Evolutionary conservation across 495 filamentous ascomycete species (phyloP).

Genomic region (Apiosordaria backusii): DNA sequence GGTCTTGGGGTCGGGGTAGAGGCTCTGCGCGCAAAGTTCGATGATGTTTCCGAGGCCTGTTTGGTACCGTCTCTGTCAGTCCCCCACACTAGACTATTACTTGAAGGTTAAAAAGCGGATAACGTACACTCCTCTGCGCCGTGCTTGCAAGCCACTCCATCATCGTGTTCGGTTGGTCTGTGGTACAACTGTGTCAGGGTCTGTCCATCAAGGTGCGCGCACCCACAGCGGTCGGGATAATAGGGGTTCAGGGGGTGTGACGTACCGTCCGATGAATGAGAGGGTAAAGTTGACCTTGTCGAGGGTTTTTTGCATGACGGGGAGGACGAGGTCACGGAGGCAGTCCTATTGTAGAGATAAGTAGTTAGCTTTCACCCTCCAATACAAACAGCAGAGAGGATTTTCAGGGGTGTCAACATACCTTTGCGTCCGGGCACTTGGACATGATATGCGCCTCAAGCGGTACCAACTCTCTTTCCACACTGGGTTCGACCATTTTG

Average conservation of each 20-base stretch:
- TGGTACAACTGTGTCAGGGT: background rate
- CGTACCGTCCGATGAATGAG: slow-evolving; percentile 82
- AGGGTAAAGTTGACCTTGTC: slow-evolving; percentile 87
- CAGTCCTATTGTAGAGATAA: slow-evolving; percentile 53
- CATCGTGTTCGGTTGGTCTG: slow-evolving; percentile 50
- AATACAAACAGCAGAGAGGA: background rate
- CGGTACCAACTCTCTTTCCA: slow-evolving; percentile 48
- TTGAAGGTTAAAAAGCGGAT: background rate
- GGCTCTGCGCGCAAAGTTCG: slow-evolving; percentile 78
- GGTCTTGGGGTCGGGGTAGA: slow-evolving; percentile 78
- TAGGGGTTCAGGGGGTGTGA: background rate
- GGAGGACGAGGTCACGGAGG: slow-evolving; percentile 73
- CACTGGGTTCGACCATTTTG: background rate
- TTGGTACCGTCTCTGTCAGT: background rate
- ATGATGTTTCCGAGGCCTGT: slow-evolving; percentile 83
- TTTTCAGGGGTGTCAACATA: slow-evolving; percentile 15
- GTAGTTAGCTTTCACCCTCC: background rate
- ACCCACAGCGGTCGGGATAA: background rate
- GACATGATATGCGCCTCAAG: slow-evolving; percentile 92
- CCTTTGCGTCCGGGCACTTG: slow-evolving; percentile 84
- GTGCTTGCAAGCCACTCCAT: slow-evolving; percentile 78
- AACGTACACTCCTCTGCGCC: slow-evolving; percentile 70
- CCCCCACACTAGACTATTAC: background rate
- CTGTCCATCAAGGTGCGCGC: background rate
- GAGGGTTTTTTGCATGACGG: slow-evolving; percentile 75